These are phyloP conservation scores for Aureobasidium sp. DNA, from an alignment of 2,329 filamentous ascomycete genomes.

Conservation along the genomic window DNA sequence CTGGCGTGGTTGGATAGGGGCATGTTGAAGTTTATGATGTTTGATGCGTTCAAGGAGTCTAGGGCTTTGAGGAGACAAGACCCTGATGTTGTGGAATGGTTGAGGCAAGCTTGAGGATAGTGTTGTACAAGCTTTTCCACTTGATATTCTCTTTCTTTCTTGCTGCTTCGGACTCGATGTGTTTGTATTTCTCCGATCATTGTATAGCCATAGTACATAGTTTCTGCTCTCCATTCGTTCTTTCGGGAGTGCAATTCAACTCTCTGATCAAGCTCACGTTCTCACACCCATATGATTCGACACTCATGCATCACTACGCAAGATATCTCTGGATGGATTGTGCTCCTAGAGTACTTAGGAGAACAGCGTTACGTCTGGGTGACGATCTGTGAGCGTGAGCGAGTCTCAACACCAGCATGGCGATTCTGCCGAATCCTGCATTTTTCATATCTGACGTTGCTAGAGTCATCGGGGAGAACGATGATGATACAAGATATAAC, in stretches of 20 bases:
- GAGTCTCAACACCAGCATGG: background rate
- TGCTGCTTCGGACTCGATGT: too few relatives aligned
- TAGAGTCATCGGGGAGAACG: background rate
- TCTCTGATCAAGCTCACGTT: too few relatives aligned
- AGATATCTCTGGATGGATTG: too few relatives aligned
- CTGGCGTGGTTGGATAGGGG: background rate
- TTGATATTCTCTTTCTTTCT: too few relatives aligned
- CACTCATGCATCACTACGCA: too few relatives aligned
- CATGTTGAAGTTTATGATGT: background rate
- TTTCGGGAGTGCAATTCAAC: too few relatives aligned
- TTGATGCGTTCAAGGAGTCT: background rate
- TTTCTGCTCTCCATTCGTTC: too few relatives aligned
- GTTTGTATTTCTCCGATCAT: too few relatives aligned
- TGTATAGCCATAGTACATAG: too few relatives aligned
- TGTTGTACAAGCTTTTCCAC: too few relatives aligned
- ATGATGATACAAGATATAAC: too few relatives aligned
- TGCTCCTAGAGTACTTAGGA: background rate
- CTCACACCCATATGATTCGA: too few relatives aligned
- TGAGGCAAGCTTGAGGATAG: background rate
- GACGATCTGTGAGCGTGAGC: background rate
- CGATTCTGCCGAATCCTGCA: background rate
- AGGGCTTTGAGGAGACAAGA: background rate
- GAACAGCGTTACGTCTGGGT: background rate
- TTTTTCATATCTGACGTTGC: background rate
- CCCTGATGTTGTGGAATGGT: background rate